Percentiles rank a stretch among this genome's conserved stretches.
Conservation (phyloP, 179 eudicot species). For the Vitellaria paradoxa region DNA sequence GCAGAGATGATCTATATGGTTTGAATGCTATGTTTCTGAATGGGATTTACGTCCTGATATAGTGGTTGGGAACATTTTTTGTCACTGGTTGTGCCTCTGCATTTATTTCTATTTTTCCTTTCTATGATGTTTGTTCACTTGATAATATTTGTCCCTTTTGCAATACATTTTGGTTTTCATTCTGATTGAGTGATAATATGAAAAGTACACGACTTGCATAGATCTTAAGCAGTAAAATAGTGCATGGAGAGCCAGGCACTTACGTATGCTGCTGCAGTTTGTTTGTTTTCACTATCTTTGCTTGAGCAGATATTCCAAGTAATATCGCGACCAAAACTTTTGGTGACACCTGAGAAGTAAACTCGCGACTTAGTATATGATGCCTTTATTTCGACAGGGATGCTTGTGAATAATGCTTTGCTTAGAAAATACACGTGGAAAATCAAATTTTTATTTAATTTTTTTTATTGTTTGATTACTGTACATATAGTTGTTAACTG, state of each 20-base stretch:
- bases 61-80: neutral
- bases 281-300: neutral
- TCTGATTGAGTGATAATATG: too few relatives aligned
- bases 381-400: neutral
- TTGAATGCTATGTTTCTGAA: neutral
- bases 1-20: neutral
- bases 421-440: neutral
- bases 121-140: neutral
- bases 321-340: neutral
- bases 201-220: too few relatives aligned
- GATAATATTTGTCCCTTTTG: neutral
- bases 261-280: too few relatives aligned
- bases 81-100: neutral
- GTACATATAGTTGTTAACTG: neutral
- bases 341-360: neutral
- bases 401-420: neutral
- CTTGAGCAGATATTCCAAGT: conserved; percentile 1
- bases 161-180: too few relatives aligned
- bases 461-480: neutral
- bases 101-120: neutral
- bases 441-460: too few relatives aligned
- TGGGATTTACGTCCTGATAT: neutral
- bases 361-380: neutral
- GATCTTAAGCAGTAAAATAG: too few relatives aligned
- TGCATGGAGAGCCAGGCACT: too few relatives aligned